Base-by-base conservation (phyloP, 441 rosid genomes). In the Viola pubescens region DNA sequence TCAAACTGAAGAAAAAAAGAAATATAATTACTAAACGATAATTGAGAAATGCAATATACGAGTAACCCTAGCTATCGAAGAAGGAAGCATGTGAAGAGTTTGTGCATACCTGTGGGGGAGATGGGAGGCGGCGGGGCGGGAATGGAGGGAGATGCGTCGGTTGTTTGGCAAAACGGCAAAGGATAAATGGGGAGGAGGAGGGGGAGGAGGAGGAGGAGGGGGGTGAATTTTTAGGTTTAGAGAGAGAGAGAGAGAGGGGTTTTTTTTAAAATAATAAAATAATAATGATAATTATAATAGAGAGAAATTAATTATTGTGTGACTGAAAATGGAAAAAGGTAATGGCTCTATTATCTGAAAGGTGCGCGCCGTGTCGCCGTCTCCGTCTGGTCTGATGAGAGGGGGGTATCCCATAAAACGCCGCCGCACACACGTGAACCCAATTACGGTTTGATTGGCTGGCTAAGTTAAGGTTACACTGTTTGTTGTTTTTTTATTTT, bases 361-460 rank as follows among this genome's bases (percentile, higher is more conserved):
- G 44, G 62, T 57, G 67, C 61, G 47, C 66, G 60, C 71, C 64
- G 72, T 34, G 62, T 69, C 74, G 68, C 63, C 58, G 65, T 76
- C 70, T 0, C 63, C 58, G 65, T 76, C 70, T 0, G 26, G 34
- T 76, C 70, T 0, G 26, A 37, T 12, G 48, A 56, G 64, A 54
- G 40, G 49, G 3, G 62, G 49, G n/a, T 49, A 61, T 66, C 60
- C 70, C 70, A 51, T 54, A 0, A 67, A 60, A 64, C 75, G 64
- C 61, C 67, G 46, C 59, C 66, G 66, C 73, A 42, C 67, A 56
- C 71, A 49, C 64, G 56, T 56, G 67, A 60, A 52, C 71, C 51
- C 61, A 4, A 58, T 52, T 42, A 6, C 5, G 52, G 54, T 54
- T 50, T 13, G n/a, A 6, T 51, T 16, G 8, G 11, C 9, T 46